Evolutionary conservation across 768 basidiomycete genomes (phyloP).

Genomic region (Lanmaoa rubissima): DNA sequence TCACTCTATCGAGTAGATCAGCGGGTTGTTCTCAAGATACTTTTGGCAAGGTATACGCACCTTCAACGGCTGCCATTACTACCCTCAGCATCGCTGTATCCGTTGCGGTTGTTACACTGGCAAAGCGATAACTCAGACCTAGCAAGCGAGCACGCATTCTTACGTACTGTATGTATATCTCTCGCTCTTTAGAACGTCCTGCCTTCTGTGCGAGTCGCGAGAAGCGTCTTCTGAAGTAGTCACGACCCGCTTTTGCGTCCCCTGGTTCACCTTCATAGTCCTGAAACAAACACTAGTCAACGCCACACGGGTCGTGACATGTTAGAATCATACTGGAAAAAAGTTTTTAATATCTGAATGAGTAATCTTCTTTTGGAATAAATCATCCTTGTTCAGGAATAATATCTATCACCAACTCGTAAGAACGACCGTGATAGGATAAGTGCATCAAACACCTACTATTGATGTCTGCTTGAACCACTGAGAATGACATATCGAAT

Average conservation of each 20-base stretch:
- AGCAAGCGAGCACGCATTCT: slow-evolving; percentile 1
- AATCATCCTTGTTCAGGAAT: slow-evolving; percentile 93
- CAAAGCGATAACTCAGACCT: slow-evolving; percentile 3
- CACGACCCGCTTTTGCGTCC: slow-evolving; percentile 72
- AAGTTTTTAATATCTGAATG: slow-evolving; percentile 83
- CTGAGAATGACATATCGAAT: slow-evolving; percentile 95
- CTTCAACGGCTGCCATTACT: slow-evolving; percentile 96
- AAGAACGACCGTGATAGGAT: neutral
- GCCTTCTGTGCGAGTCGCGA: slow-evolving; percentile 80
- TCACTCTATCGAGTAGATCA: slow-evolving; percentile 56
- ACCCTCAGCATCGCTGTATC: slow-evolving; percentile 86
- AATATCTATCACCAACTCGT: slow-evolving; percentile 57
- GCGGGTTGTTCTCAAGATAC: neutral
- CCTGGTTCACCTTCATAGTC: slow-evolving; percentile 81
- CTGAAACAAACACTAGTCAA: slow-evolving; percentile 36
- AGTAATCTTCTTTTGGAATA: slow-evolving; percentile 82
- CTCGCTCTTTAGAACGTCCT: slow-evolving; percentile 79
- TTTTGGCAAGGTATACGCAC: slow-evolving; percentile 40
- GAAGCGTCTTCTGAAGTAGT: slow-evolving; percentile 90
- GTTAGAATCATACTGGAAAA: slow-evolving; percentile 65
- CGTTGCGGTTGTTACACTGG: slow-evolving; percentile 84
- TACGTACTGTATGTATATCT: slow-evolving; percentile 91
- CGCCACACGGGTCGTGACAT: neutral
- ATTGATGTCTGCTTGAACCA: slow-evolving; percentile 96
- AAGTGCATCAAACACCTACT: slow-evolving; percentile 43